phyloP scores from a whole-genome alignment of 164 flowering plant species.

The Aristolochia contorta region DNA sequence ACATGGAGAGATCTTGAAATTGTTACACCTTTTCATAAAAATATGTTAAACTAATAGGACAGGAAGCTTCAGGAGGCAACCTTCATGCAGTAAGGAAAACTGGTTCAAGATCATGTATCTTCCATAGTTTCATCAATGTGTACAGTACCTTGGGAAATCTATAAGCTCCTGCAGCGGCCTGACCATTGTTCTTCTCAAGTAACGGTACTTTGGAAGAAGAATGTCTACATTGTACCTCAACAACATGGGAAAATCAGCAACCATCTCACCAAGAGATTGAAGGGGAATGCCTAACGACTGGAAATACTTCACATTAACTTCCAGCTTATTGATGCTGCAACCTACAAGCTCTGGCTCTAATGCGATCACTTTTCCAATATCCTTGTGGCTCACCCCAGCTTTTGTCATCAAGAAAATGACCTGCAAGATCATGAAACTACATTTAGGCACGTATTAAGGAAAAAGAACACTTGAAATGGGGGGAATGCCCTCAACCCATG shows the following conservation, averaged over 20 bases:
- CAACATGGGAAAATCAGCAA: constrained; percentile 83
- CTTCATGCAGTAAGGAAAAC: neutral
- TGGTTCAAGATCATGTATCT: neutral
- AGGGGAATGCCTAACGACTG: constrained; percentile 70
- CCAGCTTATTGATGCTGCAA: constrained; percentile 75
- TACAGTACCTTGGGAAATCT: constrained; percentile 76
- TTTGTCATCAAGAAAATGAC: constrained; percentile 79
- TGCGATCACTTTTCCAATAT: constrained; percentile 83
- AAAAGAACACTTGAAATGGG: too few species aligned
- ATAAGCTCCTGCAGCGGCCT: constrained; percentile 76
- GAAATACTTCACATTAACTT: constrained; percentile 67
- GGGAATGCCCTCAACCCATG: too few species aligned
- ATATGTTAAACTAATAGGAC: neutral
- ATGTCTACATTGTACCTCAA: constrained; percentile 68
- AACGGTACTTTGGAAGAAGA: constrained; percentile 80
- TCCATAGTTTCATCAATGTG: neutral
- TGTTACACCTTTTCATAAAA: neutral
- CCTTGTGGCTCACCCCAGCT: constrained; percentile 60
- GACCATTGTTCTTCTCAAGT: constrained; percentile 78
- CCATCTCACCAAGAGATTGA: constrained; percentile 62
- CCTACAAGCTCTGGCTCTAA: constrained; percentile 86
- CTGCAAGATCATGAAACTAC: constrained; percentile 21
- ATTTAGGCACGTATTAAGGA: too few species aligned
- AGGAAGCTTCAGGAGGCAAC: neutral
- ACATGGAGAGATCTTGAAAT: neutral